A percentile compares a stretch with the other conserved stretches of the same genome.
phyloP scores from a whole-genome alignment of 2,329 filamentous ascomycete species.

The Fusarium sp. region DNA sequence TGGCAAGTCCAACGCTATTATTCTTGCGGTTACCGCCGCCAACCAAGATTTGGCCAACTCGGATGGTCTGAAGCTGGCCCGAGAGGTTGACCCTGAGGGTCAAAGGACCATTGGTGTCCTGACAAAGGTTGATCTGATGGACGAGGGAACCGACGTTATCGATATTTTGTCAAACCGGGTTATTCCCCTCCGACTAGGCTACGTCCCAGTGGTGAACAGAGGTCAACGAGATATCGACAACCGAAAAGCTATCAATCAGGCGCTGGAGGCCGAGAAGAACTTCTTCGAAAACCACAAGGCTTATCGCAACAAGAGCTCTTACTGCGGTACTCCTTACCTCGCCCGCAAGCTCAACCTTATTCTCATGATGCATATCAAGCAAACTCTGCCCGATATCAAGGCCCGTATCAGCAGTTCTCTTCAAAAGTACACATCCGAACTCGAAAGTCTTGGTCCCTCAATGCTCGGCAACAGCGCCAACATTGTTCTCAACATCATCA shows the following conservation, averaged over 20 bases:
- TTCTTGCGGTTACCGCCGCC: conserved; percentile 93
- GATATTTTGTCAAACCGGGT: conserved; percentile 98
- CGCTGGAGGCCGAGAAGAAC: conserved; percentile 92
- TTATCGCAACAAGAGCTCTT: conserved; percentile 97
- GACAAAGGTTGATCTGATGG: conserved; percentile 99
- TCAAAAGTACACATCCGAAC: conserved; percentile 88
- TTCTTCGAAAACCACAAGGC: conserved; percentile 99
- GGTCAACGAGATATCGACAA: conserved; percentile 99
- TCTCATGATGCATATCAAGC: conserved; percentile 99
- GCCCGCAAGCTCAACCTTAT: conserved; percentile 98
- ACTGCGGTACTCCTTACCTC: conserved; percentile 97
- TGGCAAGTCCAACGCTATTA: conserved; percentile 97
- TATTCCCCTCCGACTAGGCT: conserved; percentile 93
- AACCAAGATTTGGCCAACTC: conserved; percentile 99
- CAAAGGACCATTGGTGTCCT: conserved; percentile 98
- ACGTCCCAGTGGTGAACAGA: conserved; percentile 97
- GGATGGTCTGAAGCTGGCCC: conserved; percentile 93
- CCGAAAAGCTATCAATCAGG: conserved; percentile 91
- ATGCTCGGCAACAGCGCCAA: conserved; percentile 97
- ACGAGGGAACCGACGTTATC: conserved; percentile 97
- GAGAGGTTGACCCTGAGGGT: conserved; percentile 97
- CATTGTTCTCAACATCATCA: conserved; percentile 98
- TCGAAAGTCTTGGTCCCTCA: conserved; percentile 87
- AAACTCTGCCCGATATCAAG: conserved; percentile 98
- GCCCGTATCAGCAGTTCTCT: conserved; percentile 93